Evolutionary conservation across 768 basidiomycete genomes (phyloP).

Genomic region (Mycena rosella): DNA sequence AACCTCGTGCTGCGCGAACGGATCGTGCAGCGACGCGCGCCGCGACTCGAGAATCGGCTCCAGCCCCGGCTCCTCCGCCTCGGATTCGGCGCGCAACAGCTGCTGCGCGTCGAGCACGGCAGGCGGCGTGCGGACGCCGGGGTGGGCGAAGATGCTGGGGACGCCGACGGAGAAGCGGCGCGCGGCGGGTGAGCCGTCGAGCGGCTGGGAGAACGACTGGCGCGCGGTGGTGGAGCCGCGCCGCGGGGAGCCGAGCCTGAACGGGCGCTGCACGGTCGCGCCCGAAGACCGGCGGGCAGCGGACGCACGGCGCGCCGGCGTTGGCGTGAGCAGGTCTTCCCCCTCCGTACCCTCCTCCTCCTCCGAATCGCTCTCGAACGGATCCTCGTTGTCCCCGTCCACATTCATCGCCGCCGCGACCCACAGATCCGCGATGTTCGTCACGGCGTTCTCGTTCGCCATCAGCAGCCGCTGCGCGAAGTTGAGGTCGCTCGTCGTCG

Average conservation of each 20-base stretch:
- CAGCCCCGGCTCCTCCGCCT: constrained; percentile 53
- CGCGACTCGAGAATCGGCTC: constrained; percentile 66
- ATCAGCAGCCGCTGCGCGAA: constrained; percentile 90
- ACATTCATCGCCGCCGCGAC: constrained; percentile 97
- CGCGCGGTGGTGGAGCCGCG: constrained; percentile 38
- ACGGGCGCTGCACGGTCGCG: constrained; percentile 2
- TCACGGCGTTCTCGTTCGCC: constrained; percentile 96
- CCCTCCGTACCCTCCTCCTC: constrained; percentile 53
- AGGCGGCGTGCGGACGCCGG: constrained; percentile 84
- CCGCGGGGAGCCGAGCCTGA: constrained; percentile 28
- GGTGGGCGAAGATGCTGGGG: constrained; percentile 86
- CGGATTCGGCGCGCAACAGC: constrained; percentile 58
- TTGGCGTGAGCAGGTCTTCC: constrained; percentile 37
- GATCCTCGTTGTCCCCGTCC: constrained; percentile 91
- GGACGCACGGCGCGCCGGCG: constrained; percentile 28
- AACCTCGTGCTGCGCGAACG: constrained; percentile 29
- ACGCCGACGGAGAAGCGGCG: constrained; percentile 70
- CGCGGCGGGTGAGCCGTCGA: constrained; percentile 53
- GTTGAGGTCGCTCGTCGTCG: constrained; percentile 71
- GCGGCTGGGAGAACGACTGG: constrained; percentile 48
- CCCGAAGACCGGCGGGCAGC: constrained; percentile 49
- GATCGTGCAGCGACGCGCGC: constrained; percentile 46
- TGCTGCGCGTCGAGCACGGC: constrained; percentile 82
- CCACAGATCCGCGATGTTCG: constrained; percentile 97
- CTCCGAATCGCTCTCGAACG: constrained; percentile 69